Percentiles rank a stretch among this genome's conserved stretches.
Conservation (phyloP, 257 asterid species). For the Agastache rugosa region DNA sequence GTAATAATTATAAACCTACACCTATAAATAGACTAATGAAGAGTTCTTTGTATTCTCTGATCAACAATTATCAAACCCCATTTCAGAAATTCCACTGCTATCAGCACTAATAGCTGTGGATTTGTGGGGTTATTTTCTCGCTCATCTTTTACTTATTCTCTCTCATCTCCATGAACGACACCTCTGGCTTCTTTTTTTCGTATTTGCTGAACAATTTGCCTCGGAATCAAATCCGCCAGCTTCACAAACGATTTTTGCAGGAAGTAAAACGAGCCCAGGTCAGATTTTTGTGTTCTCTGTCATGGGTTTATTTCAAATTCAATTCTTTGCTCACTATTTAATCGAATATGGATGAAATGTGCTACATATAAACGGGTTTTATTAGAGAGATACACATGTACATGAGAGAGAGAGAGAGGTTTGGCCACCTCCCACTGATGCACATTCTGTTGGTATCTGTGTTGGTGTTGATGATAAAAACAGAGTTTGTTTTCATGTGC, state of each 20-base stretch:
- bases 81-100: conserved; percentile 44
- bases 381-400: conserved; percentile 28
- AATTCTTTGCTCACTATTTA: conserved; percentile 35
- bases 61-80: conserved; percentile 40
- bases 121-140: conserved; percentile 38
- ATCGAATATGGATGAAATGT: conserved; percentile 35
- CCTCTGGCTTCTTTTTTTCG: conserved; percentile 11
- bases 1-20: neutral
- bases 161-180: neutral
- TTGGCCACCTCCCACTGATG: conserved; percentile 28
- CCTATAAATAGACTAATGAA: conserved; percentile 31
- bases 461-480: conserved; percentile 55
- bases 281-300: conserved; percentile 56
- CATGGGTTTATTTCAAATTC: conserved; percentile 51
- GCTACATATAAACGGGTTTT: conserved; percentile 1
- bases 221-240: conserved; percentile 36
- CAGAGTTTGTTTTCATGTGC: conserved; percentile 61
- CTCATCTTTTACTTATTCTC: neutral
- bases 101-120: conserved; percentile 36
- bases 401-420: conserved; percentile 23
- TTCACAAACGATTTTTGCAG: conserved; percentile 39
- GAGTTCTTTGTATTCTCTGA: conserved; percentile 27
- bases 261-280: conserved; percentile 60
- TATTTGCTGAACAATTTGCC: conserved; percentile 42
- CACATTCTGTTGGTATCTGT: conserved; percentile 42